Base-by-base conservation (phyloP, 1,284 basidiomycete species). In the Lentinula novae-zelandiae region DNA sequence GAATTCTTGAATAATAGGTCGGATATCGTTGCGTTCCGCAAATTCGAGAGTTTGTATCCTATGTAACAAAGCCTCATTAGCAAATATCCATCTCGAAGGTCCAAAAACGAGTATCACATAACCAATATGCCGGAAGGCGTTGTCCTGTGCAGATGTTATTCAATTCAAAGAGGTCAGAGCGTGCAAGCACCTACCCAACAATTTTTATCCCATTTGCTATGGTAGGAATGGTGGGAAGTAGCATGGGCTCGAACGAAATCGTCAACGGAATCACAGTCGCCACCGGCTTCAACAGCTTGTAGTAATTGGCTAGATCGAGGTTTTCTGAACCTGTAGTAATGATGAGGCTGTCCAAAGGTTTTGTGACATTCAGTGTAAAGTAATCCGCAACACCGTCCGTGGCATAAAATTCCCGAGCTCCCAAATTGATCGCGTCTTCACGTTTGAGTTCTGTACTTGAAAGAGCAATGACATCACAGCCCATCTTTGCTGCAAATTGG, bases 391-490 rank as follows among this genome's bases (percentile, higher is more conserved):
- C 63, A 10, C 65, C 69, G 50, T 62, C 70, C 9, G 70, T 73
- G 4, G 69, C 65, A 46, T 76, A 69, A 53, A 76, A 76, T 58
- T 76, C 76, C 4, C 64, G 67, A 6, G 85, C 85, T 15, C 85
- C 85, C 62, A 87, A 77, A 46, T 72, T 73, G 63, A 76, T 69
- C 8, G 83, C 82, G 64, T 86, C 84, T 34, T 78, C 78, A 66
- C 74, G 78, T 72, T 87, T 87, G 56, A 69, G 70, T 39, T 80
- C 76, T 2, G 81, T 80, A 65, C 79, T 76, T n/a, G 83, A 84
- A 69, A 87, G 82, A 53, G 82, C 85, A 62, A 80, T 78, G 5
- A 87, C 84, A 51, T 84, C 79, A 38, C 84, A 83, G 5, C 76
- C 76, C 75, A 78, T 77, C 62, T 73, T 76, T 39, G 70, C 61